Conservation (phyloP, 2,329 filamentous ascomycete genomes). For the Plenodomus biglobosus region DNA sequence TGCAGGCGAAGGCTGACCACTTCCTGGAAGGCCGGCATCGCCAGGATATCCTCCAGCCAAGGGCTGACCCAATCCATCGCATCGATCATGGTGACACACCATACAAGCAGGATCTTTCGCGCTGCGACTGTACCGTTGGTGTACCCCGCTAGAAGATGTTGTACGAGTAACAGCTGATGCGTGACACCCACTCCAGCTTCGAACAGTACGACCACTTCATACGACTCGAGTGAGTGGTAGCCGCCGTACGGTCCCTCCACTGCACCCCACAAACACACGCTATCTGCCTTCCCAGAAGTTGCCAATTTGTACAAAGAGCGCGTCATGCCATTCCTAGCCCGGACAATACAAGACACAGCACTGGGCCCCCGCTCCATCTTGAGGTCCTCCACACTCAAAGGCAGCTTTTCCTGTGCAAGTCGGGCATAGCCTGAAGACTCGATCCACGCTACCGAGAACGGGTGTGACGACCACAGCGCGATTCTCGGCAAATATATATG, state of each 20-base stretch:
- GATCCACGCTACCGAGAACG: constrained; percentile 75
- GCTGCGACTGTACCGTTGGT: constrained; percentile 71
- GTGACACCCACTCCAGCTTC: constrained; percentile 91
- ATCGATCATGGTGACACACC: constrained; percentile 83
- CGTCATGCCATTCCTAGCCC: constrained; percentile 82
- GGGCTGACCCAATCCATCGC: constrained; percentile 86
- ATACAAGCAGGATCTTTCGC: constrained; percentile 75
- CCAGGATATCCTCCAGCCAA: constrained; percentile 80
- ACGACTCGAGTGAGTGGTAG: constrained; percentile 75
- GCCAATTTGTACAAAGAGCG: constrained; percentile 72
- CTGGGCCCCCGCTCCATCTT: constrained; percentile 48
- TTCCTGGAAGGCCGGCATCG: constrained; percentile 73
- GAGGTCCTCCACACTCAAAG: constrained; percentile 43
- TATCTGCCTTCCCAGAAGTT: constrained; percentile 48
- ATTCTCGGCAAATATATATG: constrained; percentile 73
- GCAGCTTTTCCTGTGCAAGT: constrained; percentile 6
- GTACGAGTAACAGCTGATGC: constrained; percentile 83
- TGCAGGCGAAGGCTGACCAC: constrained; percentile 84
- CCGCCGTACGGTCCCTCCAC: constrained; percentile 86
- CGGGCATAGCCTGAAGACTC: constrained; percentile 52
- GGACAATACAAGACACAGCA: constrained; percentile 68
- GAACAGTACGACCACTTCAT: constrained; percentile 84
- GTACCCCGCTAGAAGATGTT: constrained; percentile 57
- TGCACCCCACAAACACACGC: constrained; percentile 65
- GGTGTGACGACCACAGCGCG: constrained; percentile 70